phyloP scores from a whole-genome alignment of 352 stramenopile species.

The Globisporangium abappressorium region DNA sequence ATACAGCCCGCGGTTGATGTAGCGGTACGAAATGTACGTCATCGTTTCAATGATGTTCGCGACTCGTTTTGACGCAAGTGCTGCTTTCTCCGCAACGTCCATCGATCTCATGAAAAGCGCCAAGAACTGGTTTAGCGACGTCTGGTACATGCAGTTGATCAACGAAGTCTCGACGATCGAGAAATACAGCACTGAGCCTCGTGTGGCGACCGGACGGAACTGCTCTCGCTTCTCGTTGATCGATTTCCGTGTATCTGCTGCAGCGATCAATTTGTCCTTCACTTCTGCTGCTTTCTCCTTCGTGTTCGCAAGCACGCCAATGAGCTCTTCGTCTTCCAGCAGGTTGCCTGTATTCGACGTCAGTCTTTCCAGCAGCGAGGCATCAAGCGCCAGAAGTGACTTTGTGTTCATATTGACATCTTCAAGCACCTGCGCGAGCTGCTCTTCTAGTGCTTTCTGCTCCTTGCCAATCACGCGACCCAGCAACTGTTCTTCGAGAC shows the following conservation, averaged over 20 bases:
- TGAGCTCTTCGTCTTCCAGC: slow-evolving; percentile 98
- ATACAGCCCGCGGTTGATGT: slow-evolving; percentile 98
- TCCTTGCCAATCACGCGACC: slow-evolving; percentile 97
- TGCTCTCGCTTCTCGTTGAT: slow-evolving; percentile 99
- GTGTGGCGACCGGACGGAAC: slow-evolving; percentile 96
- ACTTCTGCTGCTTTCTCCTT: slow-evolving; percentile 98
- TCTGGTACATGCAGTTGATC: slow-evolving; percentile 99
- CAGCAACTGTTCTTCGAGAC: slow-evolving; percentile 96
- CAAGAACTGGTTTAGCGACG: slow-evolving; percentile 97
- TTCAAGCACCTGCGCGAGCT: slow-evolving; percentile 97
- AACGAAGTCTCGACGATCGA: slow-evolving; percentile 97
- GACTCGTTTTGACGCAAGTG: slow-evolving; percentile 97
- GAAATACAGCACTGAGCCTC: slow-evolving; percentile 98
- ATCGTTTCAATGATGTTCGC: slow-evolving; percentile 99
- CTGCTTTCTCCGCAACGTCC: slow-evolving; percentile 95
- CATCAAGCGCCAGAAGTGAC: slow-evolving; percentile 93
- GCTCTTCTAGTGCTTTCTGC: slow-evolving; percentile 97
- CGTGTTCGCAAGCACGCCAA: slow-evolving; percentile 96
- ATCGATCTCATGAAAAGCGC: slow-evolving; percentile 98
- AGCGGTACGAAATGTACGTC: slow-evolving; percentile 99
- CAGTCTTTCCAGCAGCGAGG: slow-evolving; percentile 94
- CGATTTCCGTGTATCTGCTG: slow-evolving; percentile 94
- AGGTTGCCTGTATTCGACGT: slow-evolving; percentile 98
- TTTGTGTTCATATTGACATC: slow-evolving; percentile 99
- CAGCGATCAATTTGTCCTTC: slow-evolving; percentile 96